These are phyloP conservation scores for Beauveria caledonica DNA, from an alignment of 2,329 filamentous ascomycete species.

Conservation along the genomic window DNA sequence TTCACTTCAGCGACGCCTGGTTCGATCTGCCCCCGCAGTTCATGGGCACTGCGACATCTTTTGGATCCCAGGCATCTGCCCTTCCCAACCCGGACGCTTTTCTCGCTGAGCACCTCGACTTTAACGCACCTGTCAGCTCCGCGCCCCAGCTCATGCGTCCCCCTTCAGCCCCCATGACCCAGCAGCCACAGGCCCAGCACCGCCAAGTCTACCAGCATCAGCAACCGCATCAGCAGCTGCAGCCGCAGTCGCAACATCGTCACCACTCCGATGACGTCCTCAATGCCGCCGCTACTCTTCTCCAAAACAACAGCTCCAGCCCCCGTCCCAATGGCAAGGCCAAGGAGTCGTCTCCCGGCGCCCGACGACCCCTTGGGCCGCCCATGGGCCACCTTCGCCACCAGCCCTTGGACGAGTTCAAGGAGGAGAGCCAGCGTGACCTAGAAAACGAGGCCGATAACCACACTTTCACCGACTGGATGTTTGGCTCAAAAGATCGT, in stretches of 20 bases:
- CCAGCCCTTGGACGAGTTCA: conserved; percentile 35
- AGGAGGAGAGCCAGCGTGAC: conserved; percentile 29
- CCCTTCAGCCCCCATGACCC: conserved; percentile 24
- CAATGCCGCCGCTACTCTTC: conserved; percentile 43
- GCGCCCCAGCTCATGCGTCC: conserved; percentile 26
- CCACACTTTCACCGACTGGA: conserved; percentile 34
- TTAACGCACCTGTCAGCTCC: not conserved
- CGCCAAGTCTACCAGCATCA: conserved; percentile 15
- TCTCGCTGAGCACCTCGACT: conserved; percentile 13
- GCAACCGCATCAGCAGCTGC: conserved; percentile 12
- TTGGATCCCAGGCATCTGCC: conserved; percentile 39
- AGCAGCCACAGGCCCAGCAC: conserved; percentile 12
- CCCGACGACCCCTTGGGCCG: conserved; percentile 22
- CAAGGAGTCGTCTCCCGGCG: conserved; percentile 15
- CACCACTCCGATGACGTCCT: conserved; percentile 47
- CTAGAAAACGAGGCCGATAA: conserved; percentile 24
- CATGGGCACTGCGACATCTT: conserved; percentile 57
- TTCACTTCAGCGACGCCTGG: conserved; percentile 44
- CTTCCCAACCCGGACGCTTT: conserved; percentile 15
- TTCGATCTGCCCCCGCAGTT: conserved; percentile 54
- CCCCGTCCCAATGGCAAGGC: conserved; percentile 11
- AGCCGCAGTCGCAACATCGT: conserved; percentile 19
- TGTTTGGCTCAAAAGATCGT: conserved; percentile 27
- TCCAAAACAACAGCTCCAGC: conserved; percentile 36
- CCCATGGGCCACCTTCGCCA: conserved; percentile 34